Evolutionary conservation across 164 flowering plant species (phyloP).

Genomic region (Vitis cinerea): DNA sequence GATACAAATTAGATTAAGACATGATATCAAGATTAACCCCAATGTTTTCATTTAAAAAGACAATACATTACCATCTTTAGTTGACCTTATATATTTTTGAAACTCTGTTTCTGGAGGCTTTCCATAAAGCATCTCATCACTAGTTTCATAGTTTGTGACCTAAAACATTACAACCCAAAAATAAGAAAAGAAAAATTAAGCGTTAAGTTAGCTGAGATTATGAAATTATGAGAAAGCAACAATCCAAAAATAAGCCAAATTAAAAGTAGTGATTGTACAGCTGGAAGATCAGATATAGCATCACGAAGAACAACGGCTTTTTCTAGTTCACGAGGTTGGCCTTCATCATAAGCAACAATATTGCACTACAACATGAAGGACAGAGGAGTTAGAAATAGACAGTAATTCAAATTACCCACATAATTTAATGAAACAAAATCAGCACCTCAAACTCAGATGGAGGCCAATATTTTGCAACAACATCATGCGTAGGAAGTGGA

Average conservation of each 20-base stretch:
- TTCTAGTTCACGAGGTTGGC: conserved; percentile 25
- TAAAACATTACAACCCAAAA: conserved; percentile 3
- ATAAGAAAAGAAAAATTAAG: too few relatives aligned
- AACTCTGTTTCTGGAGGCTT: conserved; percentile 36
- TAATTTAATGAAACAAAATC: not conserved
- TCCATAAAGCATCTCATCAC: conserved; percentile 32
- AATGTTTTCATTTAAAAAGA: not conserved
- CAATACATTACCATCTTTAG: conserved; percentile 25
- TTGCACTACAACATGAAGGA: conserved; percentile 30
- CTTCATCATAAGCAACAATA: conserved; percentile 41
- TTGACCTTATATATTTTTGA: conserved; percentile 34
- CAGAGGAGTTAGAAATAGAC: not conserved
- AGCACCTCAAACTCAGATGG: conserved; percentile 46
- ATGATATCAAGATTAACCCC: too few relatives aligned
- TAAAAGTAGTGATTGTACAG: conserved; percentile 12
- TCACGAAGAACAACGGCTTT: conserved; percentile 33
- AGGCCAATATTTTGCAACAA: conserved; percentile 42
- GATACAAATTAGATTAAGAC: too few relatives aligned
- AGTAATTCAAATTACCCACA: not conserved
- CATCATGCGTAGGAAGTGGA: conserved; percentile 59
- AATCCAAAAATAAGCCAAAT: not conserved
- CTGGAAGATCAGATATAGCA: conserved; percentile 45
- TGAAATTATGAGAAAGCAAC: not conserved
- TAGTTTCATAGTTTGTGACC: conserved; percentile 32
- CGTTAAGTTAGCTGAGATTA: not conserved